Conservation (phyloP, 805 yeast species). For the Yamadazyma tumulicola region DNA sequence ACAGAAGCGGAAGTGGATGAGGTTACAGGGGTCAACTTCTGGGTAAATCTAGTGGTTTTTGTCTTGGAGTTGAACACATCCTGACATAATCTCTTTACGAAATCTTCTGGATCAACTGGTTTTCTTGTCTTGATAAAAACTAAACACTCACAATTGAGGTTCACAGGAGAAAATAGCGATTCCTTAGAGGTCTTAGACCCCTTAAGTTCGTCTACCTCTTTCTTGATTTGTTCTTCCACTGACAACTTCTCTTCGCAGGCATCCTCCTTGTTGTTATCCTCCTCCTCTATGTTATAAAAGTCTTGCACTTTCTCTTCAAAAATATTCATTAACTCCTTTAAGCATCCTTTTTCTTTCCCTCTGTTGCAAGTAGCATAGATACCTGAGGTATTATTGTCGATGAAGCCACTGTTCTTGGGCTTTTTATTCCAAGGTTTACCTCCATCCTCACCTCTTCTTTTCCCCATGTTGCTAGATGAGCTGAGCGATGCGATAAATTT, state of each 20-base stretch:
- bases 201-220: slow-evolving; percentile 65
- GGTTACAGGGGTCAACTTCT: slow-evolving; percentile 77
- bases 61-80: slow-evolving; percentile 49
- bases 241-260: slow-evolving; percentile 40
- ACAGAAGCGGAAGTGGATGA: slow-evolving; percentile 67
- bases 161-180: slow-evolving; percentile 51
- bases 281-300: slow-evolving; percentile 24
- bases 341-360: slow-evolving; percentile 72
- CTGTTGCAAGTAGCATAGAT: slow-evolving; percentile 86
- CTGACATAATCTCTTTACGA: slow-evolving; percentile 62
- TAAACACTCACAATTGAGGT: slow-evolving; percentile 76
- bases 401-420: slow-evolving; percentile 47
- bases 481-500: neutral
- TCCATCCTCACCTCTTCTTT: slow-evolving; percentile 21
- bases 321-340: slow-evolving; percentile 64
- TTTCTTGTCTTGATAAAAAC: slow-evolving; percentile 76
- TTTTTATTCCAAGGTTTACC: slow-evolving; percentile 28
- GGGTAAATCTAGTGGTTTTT: slow-evolving; percentile 70
- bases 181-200: slow-evolving; percentile 41
- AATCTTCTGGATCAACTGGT: slow-evolving; percentile 74
- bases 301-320: slow-evolving; percentile 42
- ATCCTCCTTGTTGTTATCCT: slow-evolving; percentile 18
- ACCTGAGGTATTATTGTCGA: slow-evolving; percentile 86
- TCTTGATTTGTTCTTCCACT: slow-evolving; percentile 72
- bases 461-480: slow-evolving; percentile 19